These are phyloP conservation scores for Clohesyomyces aquaticus DNA, from an alignment of 495 filamentous ascomycete species.

Conservation along the genomic window DNA sequence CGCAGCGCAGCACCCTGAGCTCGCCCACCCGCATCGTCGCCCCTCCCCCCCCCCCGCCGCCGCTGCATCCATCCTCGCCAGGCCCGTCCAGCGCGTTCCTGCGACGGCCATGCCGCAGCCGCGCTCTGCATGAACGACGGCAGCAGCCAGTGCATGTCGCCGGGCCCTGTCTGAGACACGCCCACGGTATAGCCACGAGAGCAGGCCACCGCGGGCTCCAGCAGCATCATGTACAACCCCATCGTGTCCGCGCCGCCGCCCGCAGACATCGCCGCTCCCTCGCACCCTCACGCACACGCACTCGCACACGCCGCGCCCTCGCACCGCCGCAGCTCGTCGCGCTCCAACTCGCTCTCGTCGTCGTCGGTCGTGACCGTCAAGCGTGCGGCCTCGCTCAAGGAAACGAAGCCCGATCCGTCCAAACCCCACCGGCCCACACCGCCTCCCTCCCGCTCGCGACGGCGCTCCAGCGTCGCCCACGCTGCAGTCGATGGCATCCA, in stretches of 20 bases:
- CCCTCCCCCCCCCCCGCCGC: background rate
- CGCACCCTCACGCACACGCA: constrained; percentile 12
- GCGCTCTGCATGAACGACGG: constrained; percentile 31
- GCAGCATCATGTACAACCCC: constrained; percentile 35
- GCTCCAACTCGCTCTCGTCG: constrained; percentile 45
- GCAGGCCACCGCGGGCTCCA: constrained; percentile 14
- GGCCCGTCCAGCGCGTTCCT: constrained; percentile 27
- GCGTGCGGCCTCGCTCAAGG: constrained; percentile 45
- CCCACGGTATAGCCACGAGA: background rate
- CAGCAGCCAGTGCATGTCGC: constrained; percentile 24
- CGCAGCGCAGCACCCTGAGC: background rate
- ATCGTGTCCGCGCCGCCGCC: constrained; percentile 6
- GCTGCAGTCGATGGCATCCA: constrained; percentile 48
- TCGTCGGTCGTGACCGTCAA: constrained; percentile 45
- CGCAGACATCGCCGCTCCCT: constrained; percentile 19
- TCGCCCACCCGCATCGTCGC: constrained; percentile 11
- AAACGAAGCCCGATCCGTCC: constrained; percentile 36
- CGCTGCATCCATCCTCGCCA: constrained; percentile 6
- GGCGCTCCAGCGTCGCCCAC: constrained; percentile 44
- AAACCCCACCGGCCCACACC: constrained; percentile 38
- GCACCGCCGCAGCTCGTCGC: constrained; percentile 38
- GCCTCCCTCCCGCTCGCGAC: constrained; percentile 39
- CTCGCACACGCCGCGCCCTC: constrained; percentile 3
- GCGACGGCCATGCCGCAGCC: constrained; percentile 29
- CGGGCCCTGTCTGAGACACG: constrained; percentile 38